These are phyloP conservation scores for Scheffersomyces lignicola DNA, from an alignment of 1,139 yeast genomes.

Conservation along the genomic window DNA sequence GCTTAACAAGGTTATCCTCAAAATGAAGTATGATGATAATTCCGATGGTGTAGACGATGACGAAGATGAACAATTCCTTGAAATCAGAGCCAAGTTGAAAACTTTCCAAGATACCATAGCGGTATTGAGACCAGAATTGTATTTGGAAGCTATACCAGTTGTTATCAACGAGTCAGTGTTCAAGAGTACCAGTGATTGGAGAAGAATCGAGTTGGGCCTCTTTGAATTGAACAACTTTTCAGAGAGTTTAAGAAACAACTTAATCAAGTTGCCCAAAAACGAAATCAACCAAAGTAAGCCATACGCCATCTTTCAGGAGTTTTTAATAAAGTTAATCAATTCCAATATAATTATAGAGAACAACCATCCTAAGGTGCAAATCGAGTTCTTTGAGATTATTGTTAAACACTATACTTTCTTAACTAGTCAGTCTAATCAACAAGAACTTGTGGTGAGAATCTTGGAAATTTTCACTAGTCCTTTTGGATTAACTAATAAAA, in stretches of 20 bases:
- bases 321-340: constrained; percentile 65
- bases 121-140: constrained; percentile 68
- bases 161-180: constrained; percentile 64
- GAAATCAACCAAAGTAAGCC: constrained; percentile 66
- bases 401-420: constrained; percentile 77
- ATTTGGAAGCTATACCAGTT: constrained; percentile 65
- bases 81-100: constrained; percentile 70
- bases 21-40: constrained; percentile 77
- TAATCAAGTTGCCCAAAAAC: constrained; percentile 65
- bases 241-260: constrained; percentile 75
- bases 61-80: constrained; percentile 73
- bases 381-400: constrained; percentile 79
- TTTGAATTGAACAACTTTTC: constrained; percentile 77
- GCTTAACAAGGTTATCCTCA: constrained; percentile 67
- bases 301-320: constrained; percentile 55
- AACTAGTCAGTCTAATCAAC: constrained; percentile 44
- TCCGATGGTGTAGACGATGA: constrained; percentile 64
- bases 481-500: constrained; percentile 74
- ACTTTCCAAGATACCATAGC: constrained; percentile 86
- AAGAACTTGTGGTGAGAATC: constrained; percentile 59
- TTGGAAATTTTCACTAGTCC: constrained; percentile 78
- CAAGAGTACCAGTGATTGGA: constrained; percentile 52
- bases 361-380: constrained; percentile 76
- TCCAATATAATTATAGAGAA: constrained; percentile 51
- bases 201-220: constrained; percentile 81